A percentile compares a stretch with the other conserved stretches of the same genome.
Evolutionary conservation across 2,329 filamentous ascomycete species (phyloP).

Genomic region (Trichophyton benhamiae): DNA sequence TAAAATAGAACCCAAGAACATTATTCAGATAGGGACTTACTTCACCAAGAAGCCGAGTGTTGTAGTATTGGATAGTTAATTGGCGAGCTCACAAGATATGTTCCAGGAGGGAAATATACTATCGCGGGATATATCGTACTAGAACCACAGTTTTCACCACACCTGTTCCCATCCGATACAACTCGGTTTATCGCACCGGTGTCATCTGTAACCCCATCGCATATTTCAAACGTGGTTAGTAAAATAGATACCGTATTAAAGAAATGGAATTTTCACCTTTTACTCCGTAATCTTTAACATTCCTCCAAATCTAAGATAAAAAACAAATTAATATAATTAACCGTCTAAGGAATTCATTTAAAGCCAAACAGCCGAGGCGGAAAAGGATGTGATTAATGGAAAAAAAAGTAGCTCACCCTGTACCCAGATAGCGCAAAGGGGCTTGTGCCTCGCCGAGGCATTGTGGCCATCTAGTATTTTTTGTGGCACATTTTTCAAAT

Average conservation of each 20-base stretch:
- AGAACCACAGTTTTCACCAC: constrained; percentile 70
- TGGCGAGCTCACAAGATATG: constrained; percentile 16
- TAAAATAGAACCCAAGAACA: background rate
- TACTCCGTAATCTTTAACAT: constrained; percentile 64
- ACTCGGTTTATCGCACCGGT: constrained; percentile 78
- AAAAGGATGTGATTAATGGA: too few relatives aligned
- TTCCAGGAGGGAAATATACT: constrained; percentile 62
- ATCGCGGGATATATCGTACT: constrained; percentile 66
- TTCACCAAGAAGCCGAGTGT: constrained; percentile 17
- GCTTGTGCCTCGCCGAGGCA: background rate
- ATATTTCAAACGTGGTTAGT: background rate
- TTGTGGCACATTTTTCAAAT: background rate
- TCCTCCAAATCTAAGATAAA: constrained; percentile 47
- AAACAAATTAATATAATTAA: background rate
- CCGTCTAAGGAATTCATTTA: background rate
- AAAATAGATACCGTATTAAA: background rate
- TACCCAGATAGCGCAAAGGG: constrained; percentile 7
- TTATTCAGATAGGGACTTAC: constrained; percentile 2
- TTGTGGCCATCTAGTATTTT: background rate
- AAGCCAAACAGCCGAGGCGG: too few relatives aligned
- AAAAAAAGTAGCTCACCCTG: constrained; percentile 1
- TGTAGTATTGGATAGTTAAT: constrained; percentile 19
- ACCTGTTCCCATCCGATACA: constrained; percentile 50
- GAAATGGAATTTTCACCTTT: background rate
- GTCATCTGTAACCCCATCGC: constrained; percentile 62